Evolutionary conservation across 2,329 filamentous ascomycete species (phyloP).

Genomic region (Tolypocladium ovalisporum): DNA sequence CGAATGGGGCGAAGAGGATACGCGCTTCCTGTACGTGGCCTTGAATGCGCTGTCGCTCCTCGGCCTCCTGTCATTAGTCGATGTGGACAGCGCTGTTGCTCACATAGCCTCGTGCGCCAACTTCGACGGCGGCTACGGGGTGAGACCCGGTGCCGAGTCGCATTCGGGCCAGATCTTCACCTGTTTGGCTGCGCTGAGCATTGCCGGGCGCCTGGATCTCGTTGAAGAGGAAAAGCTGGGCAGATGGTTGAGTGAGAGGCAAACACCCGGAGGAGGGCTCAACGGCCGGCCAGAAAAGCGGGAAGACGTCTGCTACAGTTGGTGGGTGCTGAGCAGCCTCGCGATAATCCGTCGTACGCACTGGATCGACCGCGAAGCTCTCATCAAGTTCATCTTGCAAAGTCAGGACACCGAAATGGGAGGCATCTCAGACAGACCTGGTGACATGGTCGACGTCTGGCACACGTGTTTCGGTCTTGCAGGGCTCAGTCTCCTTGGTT

Average conservation of each 20-base stretch:
- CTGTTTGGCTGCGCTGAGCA: constrained; percentile 77
- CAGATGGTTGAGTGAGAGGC: constrained; percentile 86
- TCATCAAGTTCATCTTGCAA: constrained; percentile 71
- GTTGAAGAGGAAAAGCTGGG: constrained; percentile 75
- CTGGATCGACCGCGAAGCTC: constrained; percentile 81
- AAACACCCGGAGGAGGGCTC: constrained; percentile 75
- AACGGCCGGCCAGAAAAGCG: constrained; percentile 93
- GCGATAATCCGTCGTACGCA: constrained; percentile 79
- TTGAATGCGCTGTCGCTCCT: constrained; percentile 84
- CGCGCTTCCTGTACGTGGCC: constrained; percentile 83
- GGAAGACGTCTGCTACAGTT: constrained; percentile 97
- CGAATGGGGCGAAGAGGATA: constrained; percentile 94
- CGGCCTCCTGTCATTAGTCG: constrained; percentile 57
- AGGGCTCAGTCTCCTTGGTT: constrained; percentile 73
- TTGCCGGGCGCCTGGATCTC: constrained; percentile 70
- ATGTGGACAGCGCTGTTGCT: constrained; percentile 69
- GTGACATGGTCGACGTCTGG: constrained; percentile 94
- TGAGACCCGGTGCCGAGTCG: constrained; percentile 81
- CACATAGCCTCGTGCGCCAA: constrained; percentile 80
- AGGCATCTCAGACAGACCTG: constrained; percentile 81
- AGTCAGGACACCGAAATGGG: constrained; percentile 81
- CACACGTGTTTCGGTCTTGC: constrained; percentile 86
- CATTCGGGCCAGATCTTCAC: constrained; percentile 95
- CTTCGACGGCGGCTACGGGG: constrained; percentile 89
- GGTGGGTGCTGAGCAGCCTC: constrained; percentile 93